A percentile compares a stretch with the other conserved stretches of the same genome.
These are phyloP conservation scores for Xylariaceae sp. DNA, from an alignment of 2,329 filamentous ascomycete species.

Conservation along the genomic window DNA sequence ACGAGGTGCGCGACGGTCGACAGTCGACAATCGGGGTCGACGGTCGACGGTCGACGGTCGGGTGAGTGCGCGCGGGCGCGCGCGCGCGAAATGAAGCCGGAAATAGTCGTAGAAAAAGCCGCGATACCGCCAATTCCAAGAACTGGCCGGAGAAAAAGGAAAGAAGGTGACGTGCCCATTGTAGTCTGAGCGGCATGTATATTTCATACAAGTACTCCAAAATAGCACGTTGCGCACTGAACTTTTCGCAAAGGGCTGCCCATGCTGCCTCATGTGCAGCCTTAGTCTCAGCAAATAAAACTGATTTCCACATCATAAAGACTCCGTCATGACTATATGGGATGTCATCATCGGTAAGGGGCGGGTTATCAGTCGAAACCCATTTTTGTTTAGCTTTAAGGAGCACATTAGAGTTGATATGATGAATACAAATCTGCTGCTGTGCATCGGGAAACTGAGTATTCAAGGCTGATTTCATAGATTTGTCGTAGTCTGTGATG, in stretches of 20 bases:
- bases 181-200: background rate
- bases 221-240: background rate
- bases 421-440: background rate
- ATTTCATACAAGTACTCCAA: background rate
- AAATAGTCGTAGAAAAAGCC: no score
- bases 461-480: background rate
- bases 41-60: no score
- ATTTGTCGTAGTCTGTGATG: background rate
- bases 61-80: no score
- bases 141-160: no score
- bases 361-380: background rate
- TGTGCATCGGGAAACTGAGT: background rate
- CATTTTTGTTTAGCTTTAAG: background rate
- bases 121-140: no score
- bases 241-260: background rate
- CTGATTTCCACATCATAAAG: background rate
- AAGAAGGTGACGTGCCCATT: no score
- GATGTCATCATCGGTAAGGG: background rate
- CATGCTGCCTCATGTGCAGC: background rate
- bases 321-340: background rate
- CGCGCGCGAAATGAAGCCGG: no score
- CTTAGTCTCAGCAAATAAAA: background rate
- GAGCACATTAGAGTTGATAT: background rate
- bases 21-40: no score
- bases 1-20: no score